A percentile compares a stretch with the other conserved stretches of the same genome.
Evolutionary conservation across 441 rosid genomes (phyloP).

Genomic region (Populus hybrid): DNA sequence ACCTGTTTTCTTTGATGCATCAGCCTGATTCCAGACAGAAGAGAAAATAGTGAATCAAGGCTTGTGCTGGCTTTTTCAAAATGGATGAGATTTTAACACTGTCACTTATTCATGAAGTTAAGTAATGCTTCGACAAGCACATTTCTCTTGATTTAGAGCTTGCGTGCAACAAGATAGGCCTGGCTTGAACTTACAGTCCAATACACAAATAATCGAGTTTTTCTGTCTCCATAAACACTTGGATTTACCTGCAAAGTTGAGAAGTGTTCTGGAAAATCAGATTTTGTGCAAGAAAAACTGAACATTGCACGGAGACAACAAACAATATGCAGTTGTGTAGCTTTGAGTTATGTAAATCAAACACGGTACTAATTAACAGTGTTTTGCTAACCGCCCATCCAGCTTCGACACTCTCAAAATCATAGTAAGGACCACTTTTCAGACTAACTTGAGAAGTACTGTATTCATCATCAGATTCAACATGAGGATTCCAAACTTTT

Average conservation of each 20-base stretch:
- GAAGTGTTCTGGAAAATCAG: neutral
- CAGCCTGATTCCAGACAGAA: conserved; percentile 33
- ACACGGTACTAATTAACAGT: neutral
- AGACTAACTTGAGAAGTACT: conserved; percentile 50
- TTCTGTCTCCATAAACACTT: conserved; percentile 47
- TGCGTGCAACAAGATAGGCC: neutral
- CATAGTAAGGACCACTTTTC: conserved; percentile 37
- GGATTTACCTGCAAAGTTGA: conserved; percentile 60
- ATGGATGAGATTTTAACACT: neutral
- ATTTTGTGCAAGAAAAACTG: neutral
- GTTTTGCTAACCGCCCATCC: conserved; percentile 65
- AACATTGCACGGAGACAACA: no score
- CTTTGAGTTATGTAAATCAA: neutral
- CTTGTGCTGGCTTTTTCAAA: neutral
- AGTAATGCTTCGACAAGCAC: neutral
- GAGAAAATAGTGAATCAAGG: neutral
- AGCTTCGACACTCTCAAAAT: conserved; percentile 55
- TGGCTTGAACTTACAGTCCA: conserved; percentile 60
- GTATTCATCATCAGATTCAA: conserved; percentile 56
- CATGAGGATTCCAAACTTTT: conserved; percentile 61
- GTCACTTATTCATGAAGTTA: neutral
- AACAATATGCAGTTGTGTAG: neutral
- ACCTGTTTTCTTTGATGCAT: conserved; percentile 52
- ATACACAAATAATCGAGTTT: conserved; percentile 52
- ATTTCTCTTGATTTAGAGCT: neutral